Evolutionary conservation across 768 basidiomycete genomes (phyloP), one percentile per base, ranked within the genome.

Genomic region (Daedalea quercina): DNA sequence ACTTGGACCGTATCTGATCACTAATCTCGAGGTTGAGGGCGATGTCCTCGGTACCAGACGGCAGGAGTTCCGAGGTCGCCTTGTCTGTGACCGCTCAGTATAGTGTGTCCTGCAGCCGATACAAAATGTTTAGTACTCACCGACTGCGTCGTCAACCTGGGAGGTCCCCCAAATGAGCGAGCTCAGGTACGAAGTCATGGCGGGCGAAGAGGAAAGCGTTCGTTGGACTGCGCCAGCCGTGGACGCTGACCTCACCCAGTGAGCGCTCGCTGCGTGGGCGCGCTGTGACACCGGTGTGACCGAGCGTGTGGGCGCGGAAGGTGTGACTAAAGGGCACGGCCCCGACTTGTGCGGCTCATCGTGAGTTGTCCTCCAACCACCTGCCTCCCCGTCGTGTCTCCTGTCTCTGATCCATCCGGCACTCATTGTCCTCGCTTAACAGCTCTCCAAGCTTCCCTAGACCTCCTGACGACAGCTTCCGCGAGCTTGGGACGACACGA

Each of bases 1-100:
- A 81, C 74, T 95, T 94, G 6, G 91, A 91, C 50, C 94, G 83
- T 66, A 99, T 94, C 69, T 94, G 87, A 70, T 99, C 96, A 59
- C 92, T 93, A 75, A 97, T 91, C 67, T 97, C 93, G 54, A 99
- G 87, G 62, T 88, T 88, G 57, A 93, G 76, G 9, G 93, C 91
- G 35, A 98, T 93, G 68, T 97, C 92, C 66, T 94, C 91, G 49
- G 82, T 73, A 24, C 87, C 88, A 44, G 82, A 77, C 35, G 93
- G 90, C 50, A 92, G 70, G 23, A 92, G 76, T 67, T 94, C 91
- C 3, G 92, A 93, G 15, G 94, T 96, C n/a, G 90, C 90, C 72
- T 90, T 93, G 75, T 94, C 93, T 95, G 67, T 51, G 23, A 31
- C 48, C 43, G 41, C 37, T 53, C 19, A 51, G 47, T 56, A 49